These are phyloP conservation scores for Ramaria sp. DNA, from an alignment of 768 basidiomycete genomes.

Conservation along the genomic window DNA sequence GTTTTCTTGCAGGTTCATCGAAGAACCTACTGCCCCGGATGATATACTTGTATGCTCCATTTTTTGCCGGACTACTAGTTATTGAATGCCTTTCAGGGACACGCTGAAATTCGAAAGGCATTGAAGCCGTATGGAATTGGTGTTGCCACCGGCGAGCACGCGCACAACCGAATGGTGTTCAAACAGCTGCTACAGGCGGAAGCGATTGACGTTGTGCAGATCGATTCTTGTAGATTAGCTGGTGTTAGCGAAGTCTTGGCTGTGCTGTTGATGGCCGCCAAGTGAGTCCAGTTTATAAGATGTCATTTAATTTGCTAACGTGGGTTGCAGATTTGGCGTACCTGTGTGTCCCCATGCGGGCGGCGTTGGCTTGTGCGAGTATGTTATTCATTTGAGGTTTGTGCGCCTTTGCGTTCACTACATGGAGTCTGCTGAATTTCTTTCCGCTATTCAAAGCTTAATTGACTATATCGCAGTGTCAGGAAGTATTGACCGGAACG, in stretches of 20 bases:
- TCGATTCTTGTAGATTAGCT: slow-evolving; percentile 87
- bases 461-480: slow-evolving; percentile 93
- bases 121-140: slow-evolving; percentile 74
- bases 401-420: slow-evolving; percentile 5
- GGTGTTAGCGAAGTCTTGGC: slow-evolving; percentile 88
- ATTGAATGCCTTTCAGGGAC: slow-evolving; percentile 29
- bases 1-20: slow-evolving; percentile 58
- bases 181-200: slow-evolving; percentile 85
- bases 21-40: slow-evolving; percentile 88
- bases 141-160: slow-evolving; percentile 91
- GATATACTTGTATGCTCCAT: slow-evolving; percentile 49
- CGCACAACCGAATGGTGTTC: slow-evolving; percentile 88
- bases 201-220: slow-evolving; percentile 91
- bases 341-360: slow-evolving; percentile 92
- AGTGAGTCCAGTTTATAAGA: slow-evolving; percentile 31
- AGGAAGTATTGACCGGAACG: slow-evolving; percentile 88
- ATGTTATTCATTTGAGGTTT: slow-evolving; percentile 74
- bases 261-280: slow-evolving; percentile 86
- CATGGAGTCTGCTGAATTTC: not conserved
- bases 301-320: not conserved
- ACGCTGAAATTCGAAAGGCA: slow-evolving; percentile 67
- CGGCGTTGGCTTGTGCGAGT: slow-evolving; percentile 88
- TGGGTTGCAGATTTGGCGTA: slow-evolving; percentile 54
- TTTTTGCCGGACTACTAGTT: not conserved
- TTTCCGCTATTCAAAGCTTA: slow-evolving; percentile 39